phyloP scores from a whole-genome alignment of 2,329 filamentous ascomycete genomes.

The Scedosporium dehoogii region DNA sequence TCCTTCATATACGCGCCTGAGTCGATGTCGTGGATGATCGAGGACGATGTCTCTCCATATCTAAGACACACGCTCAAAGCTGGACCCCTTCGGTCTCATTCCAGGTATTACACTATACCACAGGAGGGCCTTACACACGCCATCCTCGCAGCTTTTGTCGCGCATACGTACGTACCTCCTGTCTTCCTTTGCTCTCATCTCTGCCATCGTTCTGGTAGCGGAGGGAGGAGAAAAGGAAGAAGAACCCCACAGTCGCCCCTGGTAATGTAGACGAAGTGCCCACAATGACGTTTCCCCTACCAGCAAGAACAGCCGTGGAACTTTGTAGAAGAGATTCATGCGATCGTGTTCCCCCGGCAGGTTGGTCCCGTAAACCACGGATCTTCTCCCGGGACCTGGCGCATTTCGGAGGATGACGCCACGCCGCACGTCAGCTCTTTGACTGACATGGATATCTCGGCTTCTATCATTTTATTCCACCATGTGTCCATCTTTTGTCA shows the following conservation, averaged over 20 bases:
- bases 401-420: neutral
- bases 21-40: neutral
- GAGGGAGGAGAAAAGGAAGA: neutral
- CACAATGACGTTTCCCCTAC: neutral
- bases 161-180: neutral
- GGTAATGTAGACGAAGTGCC: neutral
- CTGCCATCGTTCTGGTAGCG: neutral
- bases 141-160: neutral
- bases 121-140: neutral
- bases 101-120: neutral
- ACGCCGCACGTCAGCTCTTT: neutral
- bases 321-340: neutral
- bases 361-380: neutral
- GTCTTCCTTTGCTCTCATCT: neutral
- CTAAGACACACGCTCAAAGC: neutral
- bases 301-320: neutral
- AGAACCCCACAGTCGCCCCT: neutral
- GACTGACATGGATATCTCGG: neutral
- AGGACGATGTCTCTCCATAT: neutral
- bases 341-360: neutral
- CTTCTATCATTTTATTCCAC: neutral
- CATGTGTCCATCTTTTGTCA: too few species aligned
- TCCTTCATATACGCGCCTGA: neutral
- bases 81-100: neutral
- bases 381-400: neutral